Conservation (phyloP, 2,329 filamentous ascomycete species). For the Magnaporthiopsis rhizophila region DNA sequence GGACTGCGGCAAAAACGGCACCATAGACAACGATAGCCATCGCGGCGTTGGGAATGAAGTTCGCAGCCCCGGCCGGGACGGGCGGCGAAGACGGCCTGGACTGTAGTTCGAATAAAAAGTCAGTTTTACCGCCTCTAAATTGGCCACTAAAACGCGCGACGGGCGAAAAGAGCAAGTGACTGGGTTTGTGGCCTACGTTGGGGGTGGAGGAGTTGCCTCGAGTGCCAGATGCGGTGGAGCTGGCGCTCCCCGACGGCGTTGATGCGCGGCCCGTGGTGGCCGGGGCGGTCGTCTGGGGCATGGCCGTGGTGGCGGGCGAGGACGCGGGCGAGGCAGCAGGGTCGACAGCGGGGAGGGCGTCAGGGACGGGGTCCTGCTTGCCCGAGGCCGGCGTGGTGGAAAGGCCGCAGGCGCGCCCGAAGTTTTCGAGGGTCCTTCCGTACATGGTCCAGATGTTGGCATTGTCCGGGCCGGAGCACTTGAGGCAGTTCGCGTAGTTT, state of each 20-base stretch:
- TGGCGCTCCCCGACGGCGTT: not conserved
- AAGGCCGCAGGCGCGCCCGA: conserved; percentile 22
- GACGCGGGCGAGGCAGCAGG: conserved; percentile 18
- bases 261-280: not conserved
- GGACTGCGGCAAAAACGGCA: not conserved
- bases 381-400: conserved; percentile 15
- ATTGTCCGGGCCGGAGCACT: conserved; percentile 31
- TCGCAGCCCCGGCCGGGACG: not conserved
- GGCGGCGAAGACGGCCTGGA: not conserved
- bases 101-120: not conserved
- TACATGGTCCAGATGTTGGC: conserved; percentile 34
- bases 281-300: conserved; percentile 18
- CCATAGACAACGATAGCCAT: not conserved
- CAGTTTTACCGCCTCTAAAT: not conserved
- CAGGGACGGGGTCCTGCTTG: conserved; percentile 13
- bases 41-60: not conserved
- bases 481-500: conserved; percentile 31
- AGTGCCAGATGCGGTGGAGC: not conserved
- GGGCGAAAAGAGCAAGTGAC: not conserved
- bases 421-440: conserved; percentile 21
- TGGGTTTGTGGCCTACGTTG: not conserved
- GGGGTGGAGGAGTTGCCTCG: not conserved
- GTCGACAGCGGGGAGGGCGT: conserved; percentile 12
- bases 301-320: not conserved
- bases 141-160: not conserved